Conservation (phyloP, 495 filamentous ascomycete genomes). For the Staphylotrichum tortipilum region DNA sequence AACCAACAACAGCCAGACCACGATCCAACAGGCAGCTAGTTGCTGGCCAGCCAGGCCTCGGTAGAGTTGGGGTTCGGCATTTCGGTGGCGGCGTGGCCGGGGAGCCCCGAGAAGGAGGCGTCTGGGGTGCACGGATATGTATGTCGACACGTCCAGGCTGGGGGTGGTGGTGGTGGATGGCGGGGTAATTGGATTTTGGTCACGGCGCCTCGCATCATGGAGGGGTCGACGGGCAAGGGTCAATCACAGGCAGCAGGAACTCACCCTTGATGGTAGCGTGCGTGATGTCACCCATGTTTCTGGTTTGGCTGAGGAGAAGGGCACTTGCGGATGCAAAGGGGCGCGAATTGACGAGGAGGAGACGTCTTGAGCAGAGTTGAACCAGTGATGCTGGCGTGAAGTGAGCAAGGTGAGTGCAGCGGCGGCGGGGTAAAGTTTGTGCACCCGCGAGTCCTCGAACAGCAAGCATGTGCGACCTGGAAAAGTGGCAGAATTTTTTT, state of each 20-base stretch:
- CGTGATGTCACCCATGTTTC: conserved; percentile 27
- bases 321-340: conserved; percentile 2
- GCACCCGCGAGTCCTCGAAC: not conserved
- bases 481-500: conserved; percentile 7
- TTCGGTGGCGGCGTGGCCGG: not conserved
- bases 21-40: too few species aligned
- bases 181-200: conserved; percentile 8
- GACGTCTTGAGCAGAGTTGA: conserved; percentile 14
- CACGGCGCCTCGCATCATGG: not conserved
- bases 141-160: too few species aligned
- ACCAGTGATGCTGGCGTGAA: conserved; percentile 18
- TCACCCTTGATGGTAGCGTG: conserved; percentile 31
- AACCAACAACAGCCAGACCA: too few species aligned
- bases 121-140: not conserved
- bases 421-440: conserved; percentile 5
- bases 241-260: conserved; percentile 10
- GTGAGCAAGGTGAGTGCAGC: conserved; percentile 3
- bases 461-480: not conserved
- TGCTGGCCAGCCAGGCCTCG: too few species aligned
- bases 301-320: conserved; percentile 9
- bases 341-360: conserved; percentile 14
- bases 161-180: conserved; percentile 8
- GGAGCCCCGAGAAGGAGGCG: not conserved
- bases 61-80: not conserved
- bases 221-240: too few species aligned